Evolutionary conservation across 345 rosid genomes (phyloP).

Genomic region (Cardamine occulta): DNA sequence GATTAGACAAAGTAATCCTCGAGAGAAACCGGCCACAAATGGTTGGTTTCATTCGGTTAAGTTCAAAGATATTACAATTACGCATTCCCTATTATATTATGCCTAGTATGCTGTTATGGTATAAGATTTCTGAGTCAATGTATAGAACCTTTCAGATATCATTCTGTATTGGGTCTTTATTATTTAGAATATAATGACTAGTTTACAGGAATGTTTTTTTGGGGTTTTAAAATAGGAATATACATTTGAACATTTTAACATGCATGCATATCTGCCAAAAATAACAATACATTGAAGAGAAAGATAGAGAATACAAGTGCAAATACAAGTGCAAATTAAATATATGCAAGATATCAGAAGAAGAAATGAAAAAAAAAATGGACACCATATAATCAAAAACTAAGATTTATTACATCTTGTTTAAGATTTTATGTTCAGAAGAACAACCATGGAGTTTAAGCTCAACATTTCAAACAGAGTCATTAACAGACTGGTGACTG

Average conservation of each 20-base stretch:
- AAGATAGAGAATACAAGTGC: not conserved
- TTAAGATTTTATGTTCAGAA: not conserved
- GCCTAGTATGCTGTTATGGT: not conserved
- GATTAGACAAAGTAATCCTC: too few relatives aligned
- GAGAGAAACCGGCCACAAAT: not conserved
- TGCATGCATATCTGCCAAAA: not conserved
- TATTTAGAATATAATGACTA: not conserved
- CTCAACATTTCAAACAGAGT: slow-evolving; percentile 6
- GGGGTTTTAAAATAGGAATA: too few relatives aligned
- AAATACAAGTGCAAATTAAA: too few relatives aligned
- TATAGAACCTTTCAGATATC: not conserved
- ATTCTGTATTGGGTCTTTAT: not conserved
- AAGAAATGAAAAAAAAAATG: not conserved
- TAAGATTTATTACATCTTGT: not conserved
- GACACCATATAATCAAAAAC: not conserved
- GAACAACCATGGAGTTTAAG: slow-evolving; percentile 24
- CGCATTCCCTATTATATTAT: not conserved
- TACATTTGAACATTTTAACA: not conserved
- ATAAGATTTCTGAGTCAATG: not conserved
- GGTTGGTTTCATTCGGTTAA: not conserved
- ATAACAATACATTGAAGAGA: not conserved
- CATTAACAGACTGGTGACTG: not conserved
- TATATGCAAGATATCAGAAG: too few relatives aligned
- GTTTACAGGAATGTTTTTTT: not conserved
- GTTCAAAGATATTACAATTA: not conserved